These are phyloP conservation scores for Plasmodium malariae DNA, from an alignment of 169 alveolate genomes.

Conservation along the genomic window DNA sequence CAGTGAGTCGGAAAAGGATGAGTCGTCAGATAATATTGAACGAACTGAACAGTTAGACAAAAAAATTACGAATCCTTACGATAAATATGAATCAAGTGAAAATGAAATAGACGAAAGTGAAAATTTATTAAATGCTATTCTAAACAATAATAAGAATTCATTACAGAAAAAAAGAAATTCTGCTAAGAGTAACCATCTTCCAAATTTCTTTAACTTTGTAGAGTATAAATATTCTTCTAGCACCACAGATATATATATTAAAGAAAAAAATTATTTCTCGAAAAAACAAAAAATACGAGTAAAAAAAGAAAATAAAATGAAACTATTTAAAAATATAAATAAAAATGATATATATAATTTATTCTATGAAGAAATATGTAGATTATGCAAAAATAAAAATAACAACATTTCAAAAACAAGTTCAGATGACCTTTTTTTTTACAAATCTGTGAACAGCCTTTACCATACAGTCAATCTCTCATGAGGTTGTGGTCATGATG, in stretches of 20 bases:
- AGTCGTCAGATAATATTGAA: neutral
- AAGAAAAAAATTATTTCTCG: constrained; percentile 52
- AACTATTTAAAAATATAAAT: constrained; percentile 59
- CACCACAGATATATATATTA: constrained; percentile 42
- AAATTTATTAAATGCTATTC: constrained; percentile 28
- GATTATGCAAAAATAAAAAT: constrained; percentile 37
- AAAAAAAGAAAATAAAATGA: constrained; percentile 72
- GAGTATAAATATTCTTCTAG: constrained; percentile 62
- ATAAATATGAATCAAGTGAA: constrained; percentile 4
- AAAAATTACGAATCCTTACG: neutral
- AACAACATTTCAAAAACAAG: constrained; percentile 38
- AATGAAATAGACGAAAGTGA: constrained; percentile 21
- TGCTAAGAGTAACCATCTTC: too few species aligned
- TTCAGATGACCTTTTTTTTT: constrained; percentile 68
- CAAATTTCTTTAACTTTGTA: constrained; percentile 1
- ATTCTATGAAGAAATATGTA: constrained; percentile 57
- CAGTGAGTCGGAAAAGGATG: constrained; percentile 10
- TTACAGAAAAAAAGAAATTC: constrained; percentile 10
- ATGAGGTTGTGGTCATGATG: neutral
- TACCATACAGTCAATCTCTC: constrained; percentile 18
- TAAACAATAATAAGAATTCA: constrained; percentile 18
- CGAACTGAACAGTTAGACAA: neutral
- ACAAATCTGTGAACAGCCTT: constrained; percentile 63
- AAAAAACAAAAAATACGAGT: constrained; percentile 60
- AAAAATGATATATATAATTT: constrained; percentile 67